A percentile compares a stretch with the other conserved stretches of the same genome.
phyloP scores from a whole-genome alignment of 495 filamentous ascomycete genomes.

The Aspergillus nidulans region DNA sequence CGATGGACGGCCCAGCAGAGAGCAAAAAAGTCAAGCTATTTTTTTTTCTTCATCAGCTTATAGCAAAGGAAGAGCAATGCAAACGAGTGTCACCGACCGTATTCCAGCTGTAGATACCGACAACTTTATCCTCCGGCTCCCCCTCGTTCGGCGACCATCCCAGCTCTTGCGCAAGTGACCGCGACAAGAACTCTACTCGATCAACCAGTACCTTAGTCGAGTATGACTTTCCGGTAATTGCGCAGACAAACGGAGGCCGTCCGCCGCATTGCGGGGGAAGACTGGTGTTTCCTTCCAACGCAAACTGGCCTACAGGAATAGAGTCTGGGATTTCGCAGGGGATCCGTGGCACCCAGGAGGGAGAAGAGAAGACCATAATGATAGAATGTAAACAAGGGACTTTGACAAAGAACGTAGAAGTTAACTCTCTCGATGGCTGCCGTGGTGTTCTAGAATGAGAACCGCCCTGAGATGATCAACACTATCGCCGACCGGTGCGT shows the following conservation, averaged over 20 bases:
- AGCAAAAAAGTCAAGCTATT: constrained; percentile 12
- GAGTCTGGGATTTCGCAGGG: constrained; percentile 13
- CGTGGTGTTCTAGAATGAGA: not conserved
- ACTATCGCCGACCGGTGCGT: not conserved
- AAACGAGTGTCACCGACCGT: too few species aligned
- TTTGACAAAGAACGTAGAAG: not conserved
- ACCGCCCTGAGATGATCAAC: not conserved
- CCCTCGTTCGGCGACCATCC: constrained; percentile 16
- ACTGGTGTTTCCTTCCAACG: constrained; percentile 4
- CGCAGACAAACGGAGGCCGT: constrained; percentile 8
- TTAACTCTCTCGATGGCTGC: not conserved
- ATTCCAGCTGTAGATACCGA: constrained; percentile 30
- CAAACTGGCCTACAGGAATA: constrained; percentile 11
- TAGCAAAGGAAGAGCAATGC: too few species aligned
- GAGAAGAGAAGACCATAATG: constrained; percentile 13
- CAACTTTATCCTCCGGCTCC: constrained; percentile 36
- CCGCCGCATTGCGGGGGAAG: constrained; percentile 5
- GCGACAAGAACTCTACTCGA: constrained; percentile 9
- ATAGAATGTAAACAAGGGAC: not conserved
- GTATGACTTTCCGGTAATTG: constrained; percentile 10
- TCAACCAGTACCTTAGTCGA: not conserved
- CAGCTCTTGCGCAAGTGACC: constrained; percentile 8
- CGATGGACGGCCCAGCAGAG: constrained; percentile 19
- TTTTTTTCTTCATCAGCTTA: not conserved
- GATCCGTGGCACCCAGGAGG: constrained; percentile 8